These are phyloP conservation scores for Geotrichum bryndzae DNA, from an alignment of 1,139 yeast species.

Conservation along the genomic window DNA sequence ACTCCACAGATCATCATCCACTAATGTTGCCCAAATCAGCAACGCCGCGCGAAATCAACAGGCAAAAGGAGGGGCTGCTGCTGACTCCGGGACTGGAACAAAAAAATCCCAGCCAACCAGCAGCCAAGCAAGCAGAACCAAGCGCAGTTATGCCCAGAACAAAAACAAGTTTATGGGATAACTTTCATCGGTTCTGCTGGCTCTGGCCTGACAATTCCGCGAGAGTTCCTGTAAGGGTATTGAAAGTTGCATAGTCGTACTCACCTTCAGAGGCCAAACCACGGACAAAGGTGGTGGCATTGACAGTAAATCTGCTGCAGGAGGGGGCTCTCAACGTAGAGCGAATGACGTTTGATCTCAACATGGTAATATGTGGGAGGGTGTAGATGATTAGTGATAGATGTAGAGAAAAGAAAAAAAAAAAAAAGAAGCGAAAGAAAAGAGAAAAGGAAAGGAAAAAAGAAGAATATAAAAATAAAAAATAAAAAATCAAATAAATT, in stretches of 20 bases:
- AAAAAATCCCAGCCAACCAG: background rate
- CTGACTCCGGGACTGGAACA: background rate
- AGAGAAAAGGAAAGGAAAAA: background rate
- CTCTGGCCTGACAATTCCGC: background rate
- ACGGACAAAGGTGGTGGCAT: conserved; percentile 21
- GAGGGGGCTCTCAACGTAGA: conserved; percentile 14
- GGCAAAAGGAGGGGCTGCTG: background rate
- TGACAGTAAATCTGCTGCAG: conserved; percentile 15
- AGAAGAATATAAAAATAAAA: background rate
- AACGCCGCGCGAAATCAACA: background rate
- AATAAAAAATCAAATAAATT: background rate
- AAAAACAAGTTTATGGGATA: background rate
- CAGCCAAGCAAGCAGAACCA: background rate
- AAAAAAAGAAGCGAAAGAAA: conserved; percentile 8
- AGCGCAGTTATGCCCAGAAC: background rate
- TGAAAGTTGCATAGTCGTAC: conserved; percentile 14
- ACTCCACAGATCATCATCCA: background rate
- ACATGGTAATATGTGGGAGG: conserved; percentile 18
- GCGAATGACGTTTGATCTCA: conserved; percentile 20
- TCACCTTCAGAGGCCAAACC: conserved; percentile 27
- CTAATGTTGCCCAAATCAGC: background rate
- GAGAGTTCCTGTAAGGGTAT: background rate
- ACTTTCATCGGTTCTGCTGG: background rate
- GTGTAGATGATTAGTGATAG: background rate
- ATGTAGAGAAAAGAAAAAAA: conserved; percentile 1